Percentiles rank a stretch among this genome's conserved stretches.
Evolutionary conservation across 257 asterid genomes (phyloP).

Genomic region (Fraxinus excelsior): DNA sequence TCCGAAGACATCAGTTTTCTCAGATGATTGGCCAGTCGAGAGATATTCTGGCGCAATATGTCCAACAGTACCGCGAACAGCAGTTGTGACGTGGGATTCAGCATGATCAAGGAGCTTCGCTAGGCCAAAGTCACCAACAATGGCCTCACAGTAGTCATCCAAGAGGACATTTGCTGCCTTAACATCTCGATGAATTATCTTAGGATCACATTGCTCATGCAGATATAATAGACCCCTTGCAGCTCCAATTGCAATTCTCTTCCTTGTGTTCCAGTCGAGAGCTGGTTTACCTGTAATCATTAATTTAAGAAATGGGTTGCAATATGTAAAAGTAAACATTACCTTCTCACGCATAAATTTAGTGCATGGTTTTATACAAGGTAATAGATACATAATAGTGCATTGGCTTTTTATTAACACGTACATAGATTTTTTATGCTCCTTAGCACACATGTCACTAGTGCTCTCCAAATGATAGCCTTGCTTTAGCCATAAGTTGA

Average conservation of each 20-base stretch:
- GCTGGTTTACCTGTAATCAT: conserved; percentile 65
- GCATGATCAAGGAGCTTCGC: conserved; percentile 95
- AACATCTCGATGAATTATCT: conserved; percentile 91
- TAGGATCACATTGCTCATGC: conserved; percentile 98
- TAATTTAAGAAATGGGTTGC: neutral
- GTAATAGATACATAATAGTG: too few species aligned
- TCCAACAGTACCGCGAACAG: conserved; percentile 98
- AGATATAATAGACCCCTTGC: conserved; percentile 88
- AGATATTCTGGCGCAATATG: conserved; percentile 97
- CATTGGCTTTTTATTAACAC: too few species aligned
- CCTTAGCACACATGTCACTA: too few species aligned
- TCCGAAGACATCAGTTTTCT: conserved; percentile 94
- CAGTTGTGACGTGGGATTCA: conserved; percentile 93
- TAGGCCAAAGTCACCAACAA: conserved; percentile 95
- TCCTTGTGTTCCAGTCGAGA: conserved; percentile 82
- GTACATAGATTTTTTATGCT: too few species aligned
- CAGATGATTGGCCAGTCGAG: conserved; percentile 95
- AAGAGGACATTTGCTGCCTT: conserved; percentile 91
- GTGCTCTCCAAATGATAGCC: neutral
- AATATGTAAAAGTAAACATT: too few species aligned
- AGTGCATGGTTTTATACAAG: too few species aligned
- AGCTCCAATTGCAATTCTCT: conserved; percentile 84
- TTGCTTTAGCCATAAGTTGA: neutral
- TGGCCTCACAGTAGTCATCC: conserved; percentile 80
- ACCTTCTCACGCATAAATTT: too few species aligned